Evolutionary conservation across 2,329 filamentous ascomycete species (phyloP), one percentile per base, ranked within the genome.

Genomic region (Trichoderma atroviride): DNA sequence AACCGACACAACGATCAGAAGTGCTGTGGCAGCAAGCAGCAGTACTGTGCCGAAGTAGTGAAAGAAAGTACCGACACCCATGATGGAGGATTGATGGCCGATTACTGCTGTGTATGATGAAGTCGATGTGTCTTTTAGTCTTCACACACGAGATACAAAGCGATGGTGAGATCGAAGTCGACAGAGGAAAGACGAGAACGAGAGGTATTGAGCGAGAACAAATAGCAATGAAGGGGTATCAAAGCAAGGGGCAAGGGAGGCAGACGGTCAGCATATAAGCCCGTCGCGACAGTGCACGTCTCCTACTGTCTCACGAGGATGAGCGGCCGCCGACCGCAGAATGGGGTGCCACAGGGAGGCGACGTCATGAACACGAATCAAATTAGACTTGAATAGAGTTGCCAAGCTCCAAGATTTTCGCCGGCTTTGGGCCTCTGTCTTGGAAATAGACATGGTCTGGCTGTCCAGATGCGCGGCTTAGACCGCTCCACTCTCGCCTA

Each of bases 41-140:
- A 89, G 77, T 72, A 87, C 83, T 33, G 86, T 85, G 77, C 87
- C 88, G 66, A 89, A 77, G 75, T 88, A 83, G 78, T 88, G 86
- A 72, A 88, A 78, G 73, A 84, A 82, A 70, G 80, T 81, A 69
- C 83, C 84, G 72, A 82, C 71, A 66, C 82, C 83, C 84, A 86
- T 86, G 68, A 63, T 81, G 76, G 73, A 70, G 10, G 35, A 59
- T 59, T 37, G 33, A 29, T n/a, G n/a, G 57, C 58, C 60, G 14
- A n/a, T 31, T 31, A 16, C 22, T 27, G 27, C 33, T 40, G 57
- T 9, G 57, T 59, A 27, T 59, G 24, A 7, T 33, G 55, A 33
- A 35, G 5, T 43, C 31, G n/a, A 37, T 59, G 35, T 31, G 22
- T n/a, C 24, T 16, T 50, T 29, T 56, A 5, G 13, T n/a, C 29